Percentiles rank a stretch among this genome's conserved stretches.
Conservation (phyloP, 495 filamentous ascomycete species). For the Glutinoglossum americanum region DNA sequence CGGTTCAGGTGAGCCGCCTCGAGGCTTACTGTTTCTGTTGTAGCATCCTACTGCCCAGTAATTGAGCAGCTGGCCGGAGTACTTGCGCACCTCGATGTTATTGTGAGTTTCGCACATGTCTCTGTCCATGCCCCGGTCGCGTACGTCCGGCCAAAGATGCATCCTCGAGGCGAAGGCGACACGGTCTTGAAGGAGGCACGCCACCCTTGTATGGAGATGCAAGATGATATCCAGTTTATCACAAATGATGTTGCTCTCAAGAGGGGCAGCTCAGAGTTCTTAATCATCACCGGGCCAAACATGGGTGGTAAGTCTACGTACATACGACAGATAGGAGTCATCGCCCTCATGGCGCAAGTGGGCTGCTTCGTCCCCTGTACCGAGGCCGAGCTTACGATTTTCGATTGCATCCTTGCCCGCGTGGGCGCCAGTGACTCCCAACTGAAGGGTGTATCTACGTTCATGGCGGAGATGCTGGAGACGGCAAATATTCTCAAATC, state of each 20-base stretch:
- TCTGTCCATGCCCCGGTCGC: slow-evolving; percentile 81
- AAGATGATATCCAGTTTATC: slow-evolving; percentile 96
- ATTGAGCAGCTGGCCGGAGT: slow-evolving; percentile 76
- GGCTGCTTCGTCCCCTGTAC: slow-evolving; percentile 91
- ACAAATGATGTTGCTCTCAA: slow-evolving; percentile 82
- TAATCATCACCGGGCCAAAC: slow-evolving; percentile 96
- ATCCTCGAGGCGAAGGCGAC: slow-evolving; percentile 72
- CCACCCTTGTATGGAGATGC: slow-evolving; percentile 98
- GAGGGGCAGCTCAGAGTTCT: slow-evolving; percentile 67
- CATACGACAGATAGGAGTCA: slow-evolving; percentile 93
- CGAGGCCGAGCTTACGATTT: slow-evolving; percentile 82
- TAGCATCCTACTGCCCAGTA: slow-evolving; percentile 78
- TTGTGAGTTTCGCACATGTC: slow-evolving; percentile 85
- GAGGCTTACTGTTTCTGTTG: background rate
- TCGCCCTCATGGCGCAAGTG: slow-evolving; percentile 92
- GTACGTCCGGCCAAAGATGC: slow-evolving; percentile 82
- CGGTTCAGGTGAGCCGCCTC: background rate
- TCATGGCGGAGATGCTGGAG: slow-evolving; percentile 99
- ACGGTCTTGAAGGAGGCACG: slow-evolving; percentile 83
- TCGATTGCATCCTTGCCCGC: slow-evolving; percentile 92
- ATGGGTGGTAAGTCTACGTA: slow-evolving; percentile 99
- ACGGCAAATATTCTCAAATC: slow-evolving; percentile 97
- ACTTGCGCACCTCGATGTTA: slow-evolving; percentile 87
- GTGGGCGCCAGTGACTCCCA: slow-evolving; percentile 92
- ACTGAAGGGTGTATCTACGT: slow-evolving; percentile 93